Conservation (phyloP, 2,329 filamentous ascomycete species). For the Microascus cirrosus region DNA sequence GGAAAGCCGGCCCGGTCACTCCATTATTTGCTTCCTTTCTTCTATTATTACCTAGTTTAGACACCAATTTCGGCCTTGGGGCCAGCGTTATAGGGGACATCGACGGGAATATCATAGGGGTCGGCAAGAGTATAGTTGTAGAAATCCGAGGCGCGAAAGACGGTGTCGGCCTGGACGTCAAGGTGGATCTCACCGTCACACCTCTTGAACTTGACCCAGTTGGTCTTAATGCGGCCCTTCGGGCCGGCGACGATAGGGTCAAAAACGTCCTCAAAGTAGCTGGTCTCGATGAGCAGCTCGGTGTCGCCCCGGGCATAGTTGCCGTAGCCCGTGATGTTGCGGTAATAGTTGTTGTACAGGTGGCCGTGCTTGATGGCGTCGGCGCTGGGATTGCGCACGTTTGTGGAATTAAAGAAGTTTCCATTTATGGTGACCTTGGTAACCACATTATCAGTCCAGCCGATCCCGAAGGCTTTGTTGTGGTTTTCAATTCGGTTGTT, state of each 20-base stretch:
- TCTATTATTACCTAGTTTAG: background rate
- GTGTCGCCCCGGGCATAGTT: constrained; percentile 9
- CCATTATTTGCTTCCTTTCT: no score
- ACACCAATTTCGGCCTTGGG: background rate
- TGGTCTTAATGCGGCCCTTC: constrained; percentile 19
- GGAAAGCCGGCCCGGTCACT: no score
- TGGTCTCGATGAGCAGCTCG: constrained; percentile 8
- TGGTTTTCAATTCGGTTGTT: constrained; percentile 11
- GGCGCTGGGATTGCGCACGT: constrained; percentile 9
- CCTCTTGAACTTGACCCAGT: constrained; percentile 27
- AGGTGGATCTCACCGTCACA: constrained; percentile 31
- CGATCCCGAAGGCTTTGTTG: constrained; percentile 10
- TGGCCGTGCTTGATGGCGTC: constrained; percentile 9
- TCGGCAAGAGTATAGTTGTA: constrained; percentile 17
- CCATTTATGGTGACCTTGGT: constrained; percentile 8
- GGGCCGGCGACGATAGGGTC: constrained; percentile 7
- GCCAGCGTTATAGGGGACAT: background rate
- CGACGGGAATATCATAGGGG: background rate
- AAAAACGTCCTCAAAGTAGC: constrained; percentile 9
- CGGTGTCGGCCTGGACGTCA: constrained; percentile 18
- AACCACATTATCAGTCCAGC: constrained; percentile 10
- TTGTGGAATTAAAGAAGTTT: constrained; percentile 10
- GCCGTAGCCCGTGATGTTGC: constrained; percentile 7
- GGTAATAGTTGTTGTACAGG: constrained; percentile 10
- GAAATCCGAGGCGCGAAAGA: constrained; percentile 15